A percentile compares a stretch with the other conserved stretches of the same genome.
phyloP scores from a whole-genome alignment of 2,329 filamentous ascomycete species.

The Cladosporium cucumerinum region DNA sequence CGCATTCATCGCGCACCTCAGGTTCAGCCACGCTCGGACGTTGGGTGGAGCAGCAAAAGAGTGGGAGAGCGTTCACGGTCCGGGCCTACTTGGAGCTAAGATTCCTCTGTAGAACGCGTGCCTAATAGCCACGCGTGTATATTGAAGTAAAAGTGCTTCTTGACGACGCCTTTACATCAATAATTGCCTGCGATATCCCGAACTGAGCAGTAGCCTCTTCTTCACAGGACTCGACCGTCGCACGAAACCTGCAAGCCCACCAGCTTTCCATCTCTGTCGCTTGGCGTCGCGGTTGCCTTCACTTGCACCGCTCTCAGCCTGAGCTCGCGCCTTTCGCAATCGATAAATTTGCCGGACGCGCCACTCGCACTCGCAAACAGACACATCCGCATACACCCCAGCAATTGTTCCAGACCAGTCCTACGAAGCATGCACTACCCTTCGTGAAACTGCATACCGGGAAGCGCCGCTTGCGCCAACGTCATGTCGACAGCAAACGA shows the following conservation, averaged over 20 bases:
- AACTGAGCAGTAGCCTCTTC: background rate
- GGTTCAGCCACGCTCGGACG: background rate
- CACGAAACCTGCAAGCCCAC: conserved; percentile 1
- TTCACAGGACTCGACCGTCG: background rate
- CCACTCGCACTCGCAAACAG: background rate
- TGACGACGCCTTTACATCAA: background rate
- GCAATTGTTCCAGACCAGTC: conserved; percentile 6
- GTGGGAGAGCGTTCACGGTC: conserved; percentile 4
- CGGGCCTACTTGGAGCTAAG: conserved; percentile 1
- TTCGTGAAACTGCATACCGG: conserved; percentile 11
- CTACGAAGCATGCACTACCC: conserved; percentile 14
- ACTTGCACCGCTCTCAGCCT: conserved; percentile 9
- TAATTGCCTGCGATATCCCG: background rate
- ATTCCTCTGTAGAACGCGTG: conserved; percentile 6
- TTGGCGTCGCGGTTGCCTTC: conserved; percentile 11
- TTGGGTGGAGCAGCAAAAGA: background rate
- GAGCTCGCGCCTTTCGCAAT: conserved; percentile 1
- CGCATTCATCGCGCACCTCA: background rate
- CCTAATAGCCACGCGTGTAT: conserved; percentile 2
- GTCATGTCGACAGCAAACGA: conserved; percentile 25
- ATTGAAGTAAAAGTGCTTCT: background rate
- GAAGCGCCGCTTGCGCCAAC: conserved; percentile 13
- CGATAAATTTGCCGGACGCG: background rate
- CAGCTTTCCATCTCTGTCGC: background rate
- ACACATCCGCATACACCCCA: background rate